A percentile compares a stretch with the other conserved stretches of the same genome.
Evolutionary conservation across 2,329 filamentous ascomycete species (phyloP).

Genomic region (Cyphellophora europaea): DNA sequence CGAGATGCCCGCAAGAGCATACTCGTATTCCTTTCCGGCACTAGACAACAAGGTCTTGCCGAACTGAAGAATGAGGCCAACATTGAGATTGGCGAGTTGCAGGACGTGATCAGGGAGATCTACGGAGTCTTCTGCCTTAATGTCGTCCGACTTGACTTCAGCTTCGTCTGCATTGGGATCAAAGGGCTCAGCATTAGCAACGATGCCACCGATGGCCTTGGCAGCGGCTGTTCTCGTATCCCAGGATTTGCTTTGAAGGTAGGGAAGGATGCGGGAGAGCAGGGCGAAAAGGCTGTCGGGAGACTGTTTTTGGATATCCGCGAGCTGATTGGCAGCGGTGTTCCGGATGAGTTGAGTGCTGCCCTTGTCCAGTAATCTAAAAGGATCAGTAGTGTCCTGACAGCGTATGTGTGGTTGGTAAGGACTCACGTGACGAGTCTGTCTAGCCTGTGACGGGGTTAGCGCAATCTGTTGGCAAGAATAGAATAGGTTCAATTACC

Average conservation of each 20-base stretch:
- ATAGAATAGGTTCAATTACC: conserved; percentile 15
- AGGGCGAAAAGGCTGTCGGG: conserved; percentile 97
- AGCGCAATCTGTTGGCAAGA: conserved; percentile 4
- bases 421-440: conserved; percentile 73
- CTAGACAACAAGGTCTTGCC: conserved; percentile 78
- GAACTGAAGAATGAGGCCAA: conserved; percentile 68
- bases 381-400: conserved; percentile 14
- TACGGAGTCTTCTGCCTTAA: conserved; percentile 32
- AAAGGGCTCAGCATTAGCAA: conserved; percentile 76
- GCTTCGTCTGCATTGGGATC: conserved; percentile 76
- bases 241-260: conserved; percentile 91
- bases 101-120: conserved; percentile 52
- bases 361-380: conserved; percentile 87
- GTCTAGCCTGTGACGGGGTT: conserved; percentile 53
- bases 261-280: conserved; percentile 86
- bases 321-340: conserved; percentile 91
- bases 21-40: conserved; percentile 73
- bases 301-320: conserved; percentile 95
- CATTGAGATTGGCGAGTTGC: conserved; percentile 64
- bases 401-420: conserved; percentile 1
- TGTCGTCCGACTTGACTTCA: conserved; percentile 39
- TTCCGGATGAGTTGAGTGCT: conserved; percentile 94
- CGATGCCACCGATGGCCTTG: conserved; percentile 88
- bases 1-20: conserved; percentile 70
- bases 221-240: conserved; percentile 89